Percentiles rank a stretch among this genome's conserved stretches.
phyloP scores from a whole-genome alignment of 129 eudicot species.

The Glebionis coronaria region DNA sequence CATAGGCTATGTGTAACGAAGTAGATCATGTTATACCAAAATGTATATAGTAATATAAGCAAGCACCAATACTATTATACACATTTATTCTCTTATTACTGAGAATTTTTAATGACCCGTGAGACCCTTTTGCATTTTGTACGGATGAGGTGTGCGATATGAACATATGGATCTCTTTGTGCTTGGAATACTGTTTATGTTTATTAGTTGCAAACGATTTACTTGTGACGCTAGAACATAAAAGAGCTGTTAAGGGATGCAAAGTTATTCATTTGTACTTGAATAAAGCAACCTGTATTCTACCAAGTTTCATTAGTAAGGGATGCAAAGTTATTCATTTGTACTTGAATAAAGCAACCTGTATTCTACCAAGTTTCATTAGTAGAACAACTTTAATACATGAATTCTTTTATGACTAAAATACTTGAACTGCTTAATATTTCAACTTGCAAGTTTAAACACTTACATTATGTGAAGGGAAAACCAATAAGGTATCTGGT shows the following conservation, averaged over 20 bases:
- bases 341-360: neutral
- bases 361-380: neutral
- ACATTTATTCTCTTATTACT: too few relatives aligned
- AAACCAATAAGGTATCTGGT: too few relatives aligned
- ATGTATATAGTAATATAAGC: too few relatives aligned
- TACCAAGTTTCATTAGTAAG: neutral
- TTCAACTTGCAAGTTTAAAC: too few relatives aligned
- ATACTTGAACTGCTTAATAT: too few relatives aligned
- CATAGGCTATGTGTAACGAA: too few relatives aligned
- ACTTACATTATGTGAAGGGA: too few relatives aligned
- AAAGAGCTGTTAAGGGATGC: neutral
- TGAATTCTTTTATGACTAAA: neutral
- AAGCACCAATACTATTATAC: too few relatives aligned
- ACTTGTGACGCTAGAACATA: neutral
- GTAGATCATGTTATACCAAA: too few relatives aligned
- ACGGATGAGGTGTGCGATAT: too few relatives aligned
- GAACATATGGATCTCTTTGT: neutral
- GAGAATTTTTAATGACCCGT: too few relatives aligned
- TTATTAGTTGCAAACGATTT: neutral
- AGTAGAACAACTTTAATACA: neutral
- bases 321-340: neutral
- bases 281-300: neutral
- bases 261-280: neutral
- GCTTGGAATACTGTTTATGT: neutral
- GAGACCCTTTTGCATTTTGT: too few relatives aligned